phyloP scores from a whole-genome alignment of 2,329 filamentous ascomycete species.

The Sporothrix mexicana region DNA sequence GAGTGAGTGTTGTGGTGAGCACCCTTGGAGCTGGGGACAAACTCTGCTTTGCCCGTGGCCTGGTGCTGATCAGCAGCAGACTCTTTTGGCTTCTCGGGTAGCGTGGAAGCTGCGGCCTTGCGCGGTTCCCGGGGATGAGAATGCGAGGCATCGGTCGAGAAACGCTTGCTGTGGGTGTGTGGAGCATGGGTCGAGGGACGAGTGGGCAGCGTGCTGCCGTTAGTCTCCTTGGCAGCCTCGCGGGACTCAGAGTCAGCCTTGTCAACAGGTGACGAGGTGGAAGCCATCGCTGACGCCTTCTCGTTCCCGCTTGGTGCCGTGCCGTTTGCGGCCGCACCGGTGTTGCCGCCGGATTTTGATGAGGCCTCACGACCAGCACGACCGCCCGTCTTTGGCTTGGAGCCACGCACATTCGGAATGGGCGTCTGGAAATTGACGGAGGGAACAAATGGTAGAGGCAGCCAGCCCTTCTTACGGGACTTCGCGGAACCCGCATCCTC shows the following conservation, averaged over 20 bases:
- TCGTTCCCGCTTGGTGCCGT: constrained; percentile 37
- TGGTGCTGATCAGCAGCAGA: constrained; percentile 42
- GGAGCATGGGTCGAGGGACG: constrained; percentile 48
- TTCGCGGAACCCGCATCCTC: constrained; percentile 58
- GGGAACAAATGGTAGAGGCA: constrained; percentile 79
- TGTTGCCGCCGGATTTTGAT: constrained; percentile 40
- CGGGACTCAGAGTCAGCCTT: constrained; percentile 46
- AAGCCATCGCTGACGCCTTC: constrained; percentile 32
- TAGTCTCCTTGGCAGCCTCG: constrained; percentile 47
- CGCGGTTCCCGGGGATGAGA: constrained; percentile 52
- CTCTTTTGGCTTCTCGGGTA: constrained; percentile 53
- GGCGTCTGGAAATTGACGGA: constrained; percentile 87
- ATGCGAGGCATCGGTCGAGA: constrained; percentile 49
- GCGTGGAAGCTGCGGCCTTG: constrained; percentile 48
- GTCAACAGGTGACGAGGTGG: constrained; percentile 41
- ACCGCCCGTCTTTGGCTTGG: constrained; percentile 58
- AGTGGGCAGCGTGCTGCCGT: constrained; percentile 41
- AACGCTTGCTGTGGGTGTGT: constrained; percentile 55
- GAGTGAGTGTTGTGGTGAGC: not conserved
- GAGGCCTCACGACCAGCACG: constrained; percentile 50
- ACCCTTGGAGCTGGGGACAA: constrained; percentile 27
- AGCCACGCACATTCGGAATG: constrained; percentile 60
- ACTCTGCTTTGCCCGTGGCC: constrained; percentile 35
- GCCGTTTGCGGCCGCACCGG: constrained; percentile 33
- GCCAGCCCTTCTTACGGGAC: constrained; percentile 78